phyloP scores from a whole-genome alignment of 2,329 filamentous ascomycete genomes.

The Paracoccidioides brasiliensis region DNA sequence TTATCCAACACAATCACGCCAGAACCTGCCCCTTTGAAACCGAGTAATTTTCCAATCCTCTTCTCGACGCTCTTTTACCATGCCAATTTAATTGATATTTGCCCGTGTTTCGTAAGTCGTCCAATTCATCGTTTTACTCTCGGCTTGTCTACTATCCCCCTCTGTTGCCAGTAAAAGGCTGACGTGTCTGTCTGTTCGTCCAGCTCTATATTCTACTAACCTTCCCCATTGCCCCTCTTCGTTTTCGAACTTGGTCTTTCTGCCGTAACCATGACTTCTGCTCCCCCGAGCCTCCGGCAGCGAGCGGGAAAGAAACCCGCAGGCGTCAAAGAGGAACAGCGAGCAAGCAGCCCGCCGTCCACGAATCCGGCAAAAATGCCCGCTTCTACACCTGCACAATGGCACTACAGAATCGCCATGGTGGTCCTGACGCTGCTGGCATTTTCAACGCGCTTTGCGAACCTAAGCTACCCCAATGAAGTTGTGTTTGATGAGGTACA shows the following conservation, averaged over 20 bases:
- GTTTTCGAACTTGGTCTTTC: too few species aligned
- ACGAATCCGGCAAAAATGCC: slow-evolving; percentile 11
- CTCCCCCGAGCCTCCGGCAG: slow-evolving; percentile 29
- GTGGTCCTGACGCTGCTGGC: slow-evolving; percentile 65
- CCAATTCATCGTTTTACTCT: background rate
- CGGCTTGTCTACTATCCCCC: background rate
- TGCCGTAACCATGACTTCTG: slow-evolving; percentile 20
- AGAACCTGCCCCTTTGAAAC: background rate
- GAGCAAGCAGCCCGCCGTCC: slow-evolving; percentile 8
- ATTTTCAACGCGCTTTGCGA: slow-evolving; percentile 89
- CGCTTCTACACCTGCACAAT: slow-evolving; percentile 40
- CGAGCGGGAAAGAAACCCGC: slow-evolving; percentile 29
- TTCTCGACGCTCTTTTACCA: slow-evolving; percentile 13
- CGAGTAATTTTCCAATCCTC: background rate
- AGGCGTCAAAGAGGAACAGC: background rate
- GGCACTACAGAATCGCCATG: slow-evolving; percentile 73
- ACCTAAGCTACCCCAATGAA: slow-evolving; percentile 86
- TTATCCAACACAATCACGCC: background rate
- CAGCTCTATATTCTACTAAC: background rate
- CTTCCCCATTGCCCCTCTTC: background rate
- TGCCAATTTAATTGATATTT: slow-evolving; percentile 8
- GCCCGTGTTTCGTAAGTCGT: background rate
- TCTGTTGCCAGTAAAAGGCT: background rate
- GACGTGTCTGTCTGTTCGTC: background rate
- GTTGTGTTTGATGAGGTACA: slow-evolving; percentile 99